Conservation (phyloP, 495 filamentous ascomycete genomes). For the Neurospora sp. region DNA sequence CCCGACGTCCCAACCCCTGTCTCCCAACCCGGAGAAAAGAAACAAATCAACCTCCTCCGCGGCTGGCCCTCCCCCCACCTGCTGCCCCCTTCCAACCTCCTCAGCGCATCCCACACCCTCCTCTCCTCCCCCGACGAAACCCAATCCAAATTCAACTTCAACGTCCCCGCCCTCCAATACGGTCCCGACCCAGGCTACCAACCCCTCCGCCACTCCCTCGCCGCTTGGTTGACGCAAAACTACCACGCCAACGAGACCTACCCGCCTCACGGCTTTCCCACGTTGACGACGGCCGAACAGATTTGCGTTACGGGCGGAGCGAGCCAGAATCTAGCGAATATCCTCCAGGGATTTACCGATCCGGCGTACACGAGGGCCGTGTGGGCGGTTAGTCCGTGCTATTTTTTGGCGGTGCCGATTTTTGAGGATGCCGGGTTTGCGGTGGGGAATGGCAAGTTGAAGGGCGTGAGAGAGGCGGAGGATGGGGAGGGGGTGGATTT, state of each 20-base stretch:
- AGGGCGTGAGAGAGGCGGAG: conserved; percentile 49
- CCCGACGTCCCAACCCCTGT: not conserved
- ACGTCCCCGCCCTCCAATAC: conserved; percentile 55
- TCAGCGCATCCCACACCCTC: conserved; percentile 12
- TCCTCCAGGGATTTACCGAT: conserved; percentile 69
- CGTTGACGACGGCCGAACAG: conserved; percentile 35
- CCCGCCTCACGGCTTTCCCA: not conserved
- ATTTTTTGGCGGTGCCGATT: conserved; percentile 66
- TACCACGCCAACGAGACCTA: not conserved
- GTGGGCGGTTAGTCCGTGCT: conserved; percentile 73
- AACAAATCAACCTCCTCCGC: conserved; percentile 52
- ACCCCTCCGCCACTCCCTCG: conserved; percentile 52
- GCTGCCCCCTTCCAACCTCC: conserved; percentile 51
- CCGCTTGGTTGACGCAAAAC: conserved; percentile 48
- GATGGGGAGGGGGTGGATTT: conserved; percentile 67
- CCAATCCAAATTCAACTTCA: conserved; percentile 25
- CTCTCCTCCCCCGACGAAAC: not conserved
- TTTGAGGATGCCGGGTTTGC: conserved; percentile 69
- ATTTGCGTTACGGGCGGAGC: conserved; percentile 78
- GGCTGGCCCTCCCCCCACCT: conserved; percentile 65
- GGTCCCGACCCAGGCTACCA: conserved; percentile 67
- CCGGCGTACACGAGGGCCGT: conserved; percentile 62
- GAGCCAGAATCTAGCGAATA: conserved; percentile 60
- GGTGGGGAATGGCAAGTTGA: conserved; percentile 33
- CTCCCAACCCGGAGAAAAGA: conserved; percentile 8